Evolutionary conservation across 2,329 filamentous ascomycete species (phyloP).

Genomic region (Colletotrichum sojae): DNA sequence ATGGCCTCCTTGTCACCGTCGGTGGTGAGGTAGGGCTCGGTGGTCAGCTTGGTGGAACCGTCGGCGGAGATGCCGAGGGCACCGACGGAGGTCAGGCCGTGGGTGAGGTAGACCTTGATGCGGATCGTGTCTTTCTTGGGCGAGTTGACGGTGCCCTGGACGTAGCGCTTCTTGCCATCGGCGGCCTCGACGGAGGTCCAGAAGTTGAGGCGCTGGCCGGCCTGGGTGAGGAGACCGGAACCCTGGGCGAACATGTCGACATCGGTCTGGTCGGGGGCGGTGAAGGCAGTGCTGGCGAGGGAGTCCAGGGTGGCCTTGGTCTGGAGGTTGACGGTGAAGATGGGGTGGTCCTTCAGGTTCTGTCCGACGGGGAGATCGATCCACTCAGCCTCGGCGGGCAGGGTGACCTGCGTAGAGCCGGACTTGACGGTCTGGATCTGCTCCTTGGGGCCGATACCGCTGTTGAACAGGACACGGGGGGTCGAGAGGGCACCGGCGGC

Average conservation of each 20-base stretch:
- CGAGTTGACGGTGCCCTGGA: slow-evolving; percentile 63
- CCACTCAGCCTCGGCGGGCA: slow-evolving; percentile 46
- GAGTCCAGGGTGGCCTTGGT: slow-evolving; percentile 45
- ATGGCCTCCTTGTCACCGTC: slow-evolving; percentile 48
- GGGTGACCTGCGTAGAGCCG: slow-evolving; percentile 51
- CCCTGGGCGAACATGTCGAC: slow-evolving; percentile 52
- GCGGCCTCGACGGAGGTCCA: slow-evolving; percentile 60
- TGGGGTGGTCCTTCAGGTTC: slow-evolving; percentile 53
- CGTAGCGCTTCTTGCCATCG: slow-evolving; percentile 54
- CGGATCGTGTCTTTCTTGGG: slow-evolving; percentile 58
- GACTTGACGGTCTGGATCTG: slow-evolving; percentile 64
- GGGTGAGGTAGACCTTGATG: slow-evolving; percentile 65
- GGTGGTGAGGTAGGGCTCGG: slow-evolving; percentile 52
- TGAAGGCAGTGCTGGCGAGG: slow-evolving; percentile 27
- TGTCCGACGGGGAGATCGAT: slow-evolving; percentile 59
- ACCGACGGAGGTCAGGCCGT: slow-evolving; percentile 63
- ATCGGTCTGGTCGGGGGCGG: slow-evolving; percentile 45
- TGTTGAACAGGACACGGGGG: slow-evolving; percentile 67
- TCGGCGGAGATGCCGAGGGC: slow-evolving; percentile 58
- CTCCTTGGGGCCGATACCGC: slow-evolving; percentile 65
- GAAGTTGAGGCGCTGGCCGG: slow-evolving; percentile 62
- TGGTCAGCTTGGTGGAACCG: slow-evolving; percentile 58
- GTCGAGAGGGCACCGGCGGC: slow-evolving; percentile 42
- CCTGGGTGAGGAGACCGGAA: slow-evolving; percentile 59
- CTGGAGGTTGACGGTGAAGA: slow-evolving; percentile 48